Conservation (phyloP, 495 filamentous ascomycete species). For the Pyronema domesticum region DNA sequence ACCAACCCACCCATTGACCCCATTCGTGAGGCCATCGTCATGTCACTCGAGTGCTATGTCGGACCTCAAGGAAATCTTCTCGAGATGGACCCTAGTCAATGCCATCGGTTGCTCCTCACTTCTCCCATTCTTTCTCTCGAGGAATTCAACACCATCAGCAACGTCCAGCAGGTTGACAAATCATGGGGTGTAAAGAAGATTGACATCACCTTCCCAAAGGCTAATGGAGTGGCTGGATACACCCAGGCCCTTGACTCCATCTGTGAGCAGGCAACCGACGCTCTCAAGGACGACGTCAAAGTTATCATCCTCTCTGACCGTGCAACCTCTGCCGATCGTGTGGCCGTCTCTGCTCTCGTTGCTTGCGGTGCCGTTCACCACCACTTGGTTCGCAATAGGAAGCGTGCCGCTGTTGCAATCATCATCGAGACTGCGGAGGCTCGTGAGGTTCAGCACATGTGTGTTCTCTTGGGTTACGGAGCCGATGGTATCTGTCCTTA, state of each 20-base stretch:
- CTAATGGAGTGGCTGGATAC: conserved; percentile 70
- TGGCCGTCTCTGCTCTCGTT: conserved; percentile 74
- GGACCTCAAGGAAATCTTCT: conserved; percentile 94
- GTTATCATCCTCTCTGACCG: conserved; percentile 86
- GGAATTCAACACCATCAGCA: conserved; percentile 78
- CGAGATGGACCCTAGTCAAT: conserved; percentile 84
- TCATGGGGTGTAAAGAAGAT: conserved; percentile 88
- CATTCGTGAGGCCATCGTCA: conserved; percentile 95
- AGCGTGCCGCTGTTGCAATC: conserved; percentile 76
- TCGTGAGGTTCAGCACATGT: conserved; percentile 98
- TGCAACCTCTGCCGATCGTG: conserved; percentile 63
- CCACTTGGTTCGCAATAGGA: conserved; percentile 91
- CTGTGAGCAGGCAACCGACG: conserved; percentile 69
- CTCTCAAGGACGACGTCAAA: conserved; percentile 68
- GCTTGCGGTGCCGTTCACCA: conserved; percentile 94
- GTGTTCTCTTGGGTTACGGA: conserved; percentile 89
- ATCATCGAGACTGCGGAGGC: conserved; percentile 92
- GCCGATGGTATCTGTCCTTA: conserved; percentile 95
- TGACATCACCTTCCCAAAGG: conserved; percentile 89
- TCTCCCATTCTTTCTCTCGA: conserved; percentile 83
- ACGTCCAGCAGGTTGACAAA: conserved; percentile 53
- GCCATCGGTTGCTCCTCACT: conserved; percentile 66
- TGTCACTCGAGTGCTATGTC: conserved; percentile 96
- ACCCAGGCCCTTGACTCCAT: conserved; percentile 78
- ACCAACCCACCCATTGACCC: conserved; percentile 98